Evolutionary conservation across 2,329 filamentous ascomycete genomes (phyloP), one percentile per base, ranked within the genome.

Genomic region (Fusarium sacchari): DNA sequence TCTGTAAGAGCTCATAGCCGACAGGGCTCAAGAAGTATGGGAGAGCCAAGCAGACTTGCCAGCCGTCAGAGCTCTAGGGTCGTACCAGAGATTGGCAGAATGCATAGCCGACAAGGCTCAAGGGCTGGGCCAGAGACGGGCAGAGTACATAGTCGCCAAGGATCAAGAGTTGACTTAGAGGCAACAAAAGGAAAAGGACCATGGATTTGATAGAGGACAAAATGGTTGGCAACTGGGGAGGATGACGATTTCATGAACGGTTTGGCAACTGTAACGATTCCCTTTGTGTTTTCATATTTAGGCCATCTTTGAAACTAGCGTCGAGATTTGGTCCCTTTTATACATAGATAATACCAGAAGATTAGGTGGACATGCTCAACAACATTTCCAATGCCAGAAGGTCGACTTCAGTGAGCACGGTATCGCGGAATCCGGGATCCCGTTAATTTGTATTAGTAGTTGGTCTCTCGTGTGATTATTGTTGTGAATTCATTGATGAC

Each of bases 1-100:
- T 77, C 75, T 14, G 61, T 53, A 18, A 64, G 52, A 12, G 58
- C 62, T 13, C 73, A 77, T 44, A 76, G 74, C 28, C 73, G 71
- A 13, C 66, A 70, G 46, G 66, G 55, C 42, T 70, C 67, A 46
- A 46, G 46, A 49, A 53, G 12, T 57, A 64, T 70, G 39, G 64
- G 64, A 28, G 63, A 67, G 22, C 26, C 65, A n/a, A 60, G 63
- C 63, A 67, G 62, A 13, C n/a, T 52, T 57, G 71, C 76, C 47
- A 77, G 75, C 32, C 71, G 72, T 26, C 67, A 70, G 20, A 56
- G 55, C 42, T 70, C 66, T 32, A 61, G 47, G 40, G 37, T n/a
- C 32, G 36, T 49, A n/a, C 64, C 46, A n/a, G 64, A 59, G 17
- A 43, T 46, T 61, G 65, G 53, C 24, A 58, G 61, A 18, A 59